These are phyloP conservation scores for Helicocarpus griseus DNA, from an alignment of 2,329 filamentous ascomycete genomes.

Conservation along the genomic window DNA sequence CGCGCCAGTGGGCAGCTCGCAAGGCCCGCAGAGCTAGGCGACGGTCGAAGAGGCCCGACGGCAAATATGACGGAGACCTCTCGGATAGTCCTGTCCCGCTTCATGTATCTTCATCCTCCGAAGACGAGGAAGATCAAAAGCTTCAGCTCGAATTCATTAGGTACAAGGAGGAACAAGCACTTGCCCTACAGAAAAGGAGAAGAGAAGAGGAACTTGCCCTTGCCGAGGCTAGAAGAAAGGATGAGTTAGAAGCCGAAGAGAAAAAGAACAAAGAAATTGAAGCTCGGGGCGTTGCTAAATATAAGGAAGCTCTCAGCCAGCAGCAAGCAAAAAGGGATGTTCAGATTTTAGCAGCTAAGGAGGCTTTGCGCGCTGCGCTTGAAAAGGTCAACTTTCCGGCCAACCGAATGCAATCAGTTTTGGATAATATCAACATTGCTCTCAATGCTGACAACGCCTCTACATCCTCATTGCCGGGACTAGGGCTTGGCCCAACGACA, in stretches of 20 bases:
- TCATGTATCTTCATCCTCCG: background rate
- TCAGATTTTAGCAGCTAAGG: background rate
- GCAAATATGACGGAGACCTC: background rate
- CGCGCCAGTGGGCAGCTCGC: background rate
- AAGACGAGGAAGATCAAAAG: background rate
- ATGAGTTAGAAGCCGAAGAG: background rate
- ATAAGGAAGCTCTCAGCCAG: conserved; percentile 4
- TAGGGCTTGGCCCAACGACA: background rate
- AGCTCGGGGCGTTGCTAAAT: conserved; percentile 1
- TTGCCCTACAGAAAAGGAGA: background rate
- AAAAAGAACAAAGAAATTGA: conserved; percentile 1
- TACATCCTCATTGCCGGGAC: background rate
- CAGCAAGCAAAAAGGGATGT: background rate
- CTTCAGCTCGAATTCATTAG: background rate
- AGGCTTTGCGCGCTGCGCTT: conserved; percentile 3
- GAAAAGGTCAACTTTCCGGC: background rate
- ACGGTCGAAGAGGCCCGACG: background rate
- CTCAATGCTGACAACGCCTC: background rate
- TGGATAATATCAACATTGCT: conserved; percentile 1
- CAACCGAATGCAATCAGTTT: conserved; percentile 3
- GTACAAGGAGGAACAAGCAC: conserved; percentile 1
- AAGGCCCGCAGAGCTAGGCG: conserved; percentile 5
- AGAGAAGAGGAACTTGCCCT: background rate
- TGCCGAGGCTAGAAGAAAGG: background rate
- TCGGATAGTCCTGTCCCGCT: background rate